phyloP scores from a whole-genome alignment of 2,329 filamentous ascomycete genomes.

The Lecanoromycetidae sp. region DNA sequence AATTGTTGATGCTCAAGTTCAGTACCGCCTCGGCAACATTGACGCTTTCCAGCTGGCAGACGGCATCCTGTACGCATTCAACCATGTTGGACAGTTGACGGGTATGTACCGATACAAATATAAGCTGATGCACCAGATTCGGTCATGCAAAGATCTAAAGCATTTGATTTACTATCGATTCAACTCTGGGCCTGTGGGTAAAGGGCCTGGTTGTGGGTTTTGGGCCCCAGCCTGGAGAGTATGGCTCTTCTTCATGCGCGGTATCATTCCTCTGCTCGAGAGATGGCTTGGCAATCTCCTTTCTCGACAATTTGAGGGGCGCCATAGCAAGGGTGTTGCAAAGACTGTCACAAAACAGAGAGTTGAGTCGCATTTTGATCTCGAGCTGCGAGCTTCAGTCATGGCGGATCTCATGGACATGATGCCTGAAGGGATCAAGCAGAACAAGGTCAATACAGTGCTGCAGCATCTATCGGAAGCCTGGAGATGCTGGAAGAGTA shows the following conservation, averaged over 20 bases:
- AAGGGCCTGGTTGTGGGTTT: constrained; percentile 95
- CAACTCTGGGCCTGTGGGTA: constrained; percentile 91
- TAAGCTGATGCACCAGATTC: constrained; percentile 99
- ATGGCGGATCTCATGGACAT: constrained; percentile 99
- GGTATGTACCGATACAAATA: constrained; percentile 99
- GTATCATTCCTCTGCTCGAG: constrained; percentile 91
- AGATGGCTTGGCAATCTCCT: constrained; percentile 95
- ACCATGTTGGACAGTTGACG: constrained; percentile 94
- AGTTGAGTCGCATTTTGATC: constrained; percentile 95
- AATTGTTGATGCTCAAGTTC: constrained; percentile 96
- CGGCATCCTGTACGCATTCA: constrained; percentile 98
- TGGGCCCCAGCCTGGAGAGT: constrained; percentile 98
- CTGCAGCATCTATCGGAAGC: constrained; percentile 94
- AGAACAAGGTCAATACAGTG: constrained; percentile 98
- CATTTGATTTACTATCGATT: constrained; percentile 99
- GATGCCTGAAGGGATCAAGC: constrained; percentile 99
- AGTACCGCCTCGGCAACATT: constrained; percentile 94
- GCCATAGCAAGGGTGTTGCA: constrained; percentile 95
- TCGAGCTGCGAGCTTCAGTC: constrained; percentile 91
- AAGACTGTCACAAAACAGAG: constrained; percentile 99
- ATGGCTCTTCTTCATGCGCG: constrained; percentile 98
- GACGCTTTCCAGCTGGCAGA: constrained; percentile 98
- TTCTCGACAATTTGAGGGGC: constrained; percentile 93
- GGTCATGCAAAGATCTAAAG: constrained; percentile 97
- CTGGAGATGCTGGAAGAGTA: constrained; percentile 99